These are phyloP conservation scores for Chaetomium olivaceum DNA, from an alignment of 2,329 filamentous ascomycete species.

Conservation along the genomic window DNA sequence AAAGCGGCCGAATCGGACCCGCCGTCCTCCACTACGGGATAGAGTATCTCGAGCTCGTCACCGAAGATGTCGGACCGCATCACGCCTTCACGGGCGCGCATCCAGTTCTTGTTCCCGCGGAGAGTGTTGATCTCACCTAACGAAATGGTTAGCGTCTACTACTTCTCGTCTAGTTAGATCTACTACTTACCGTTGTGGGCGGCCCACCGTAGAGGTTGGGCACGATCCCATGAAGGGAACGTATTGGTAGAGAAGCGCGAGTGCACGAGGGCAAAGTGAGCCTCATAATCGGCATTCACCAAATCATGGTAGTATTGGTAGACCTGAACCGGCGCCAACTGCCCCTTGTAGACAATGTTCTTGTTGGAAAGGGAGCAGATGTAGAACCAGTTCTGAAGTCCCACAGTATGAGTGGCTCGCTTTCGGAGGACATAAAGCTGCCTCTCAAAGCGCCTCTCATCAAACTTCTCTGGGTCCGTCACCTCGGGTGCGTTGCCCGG, in stretches of 20 bases:
- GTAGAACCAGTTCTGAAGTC: constrained; percentile 98
- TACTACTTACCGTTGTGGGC: constrained; percentile 78
- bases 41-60: constrained; percentile 85
- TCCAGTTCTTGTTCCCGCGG: constrained; percentile 99
- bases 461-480: constrained; percentile 77
- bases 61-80: constrained; percentile 92
- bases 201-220: constrained; percentile 92
- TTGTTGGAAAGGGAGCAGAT: constrained; percentile 94
- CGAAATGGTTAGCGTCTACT: constrained; percentile 27
- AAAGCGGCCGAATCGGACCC: constrained; percentile 97
- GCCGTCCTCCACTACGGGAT: constrained; percentile 94
- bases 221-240: constrained; percentile 97
- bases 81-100: constrained; percentile 93
- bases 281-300: constrained; percentile 95
- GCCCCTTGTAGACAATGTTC: constrained; percentile 99
- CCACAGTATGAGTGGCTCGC: constrained; percentile 90
- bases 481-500: constrained; percentile 74
- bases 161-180: constrained; percentile 3
- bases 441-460: constrained; percentile 83
- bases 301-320: constrained; percentile 98
- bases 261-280: constrained; percentile 94
- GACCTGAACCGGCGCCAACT: constrained; percentile 89
- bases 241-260: constrained; percentile 98
- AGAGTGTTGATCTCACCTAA: constrained; percentile 89
- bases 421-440: constrained; percentile 95